phyloP scores from a whole-genome alignment of 116 monocot species.

The Posidonia oceanica region DNA sequence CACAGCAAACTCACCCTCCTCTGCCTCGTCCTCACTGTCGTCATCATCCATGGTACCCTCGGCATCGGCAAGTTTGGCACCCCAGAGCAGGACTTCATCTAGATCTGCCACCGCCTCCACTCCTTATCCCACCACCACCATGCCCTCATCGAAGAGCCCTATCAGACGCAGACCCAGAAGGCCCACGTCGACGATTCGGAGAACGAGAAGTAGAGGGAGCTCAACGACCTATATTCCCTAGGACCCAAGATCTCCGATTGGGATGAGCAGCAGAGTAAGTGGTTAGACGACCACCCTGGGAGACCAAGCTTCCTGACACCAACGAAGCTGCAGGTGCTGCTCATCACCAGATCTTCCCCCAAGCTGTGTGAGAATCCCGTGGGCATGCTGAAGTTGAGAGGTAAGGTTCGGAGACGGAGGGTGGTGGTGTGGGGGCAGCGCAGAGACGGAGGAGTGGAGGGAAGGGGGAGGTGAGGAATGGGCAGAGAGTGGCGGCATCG shows the following conservation, averaged over 20 bases:
- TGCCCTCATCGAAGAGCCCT: slow-evolving; percentile 24
- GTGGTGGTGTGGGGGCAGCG: too few species aligned
- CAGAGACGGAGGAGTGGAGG: too few species aligned
- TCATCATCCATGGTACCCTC: slow-evolving; percentile 65
- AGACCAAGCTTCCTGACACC: too few species aligned
- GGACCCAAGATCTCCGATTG: slow-evolving; percentile 69
- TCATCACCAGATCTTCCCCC: too few species aligned
- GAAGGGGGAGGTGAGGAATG: too few species aligned
- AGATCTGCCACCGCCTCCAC: slow-evolving; percentile 41
- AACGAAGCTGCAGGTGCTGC: too few species aligned
- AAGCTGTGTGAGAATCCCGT: slow-evolving; percentile 34
- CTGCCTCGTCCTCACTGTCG: slow-evolving; percentile 23
- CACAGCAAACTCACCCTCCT: too few species aligned
- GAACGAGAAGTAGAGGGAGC: slow-evolving; percentile 26
- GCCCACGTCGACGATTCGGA: slow-evolving; percentile 10
- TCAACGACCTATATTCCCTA: slow-evolving; percentile 37
- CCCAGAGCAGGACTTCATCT: slow-evolving; percentile 16
- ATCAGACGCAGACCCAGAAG: background rate
- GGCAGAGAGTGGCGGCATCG: too few species aligned
- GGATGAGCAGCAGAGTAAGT: slow-evolving; percentile 47
- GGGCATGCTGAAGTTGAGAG: slow-evolving; percentile 55
- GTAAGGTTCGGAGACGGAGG: too few species aligned
- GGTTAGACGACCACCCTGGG: slow-evolving; percentile 54
- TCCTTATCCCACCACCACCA: slow-evolving; percentile 39
- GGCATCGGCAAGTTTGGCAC: slow-evolving; percentile 52